Evolutionary conservation across 257 asterid species (phyloP), one percentile per base, ranked within the genome.

Genomic region (Coffea canephora): DNA sequence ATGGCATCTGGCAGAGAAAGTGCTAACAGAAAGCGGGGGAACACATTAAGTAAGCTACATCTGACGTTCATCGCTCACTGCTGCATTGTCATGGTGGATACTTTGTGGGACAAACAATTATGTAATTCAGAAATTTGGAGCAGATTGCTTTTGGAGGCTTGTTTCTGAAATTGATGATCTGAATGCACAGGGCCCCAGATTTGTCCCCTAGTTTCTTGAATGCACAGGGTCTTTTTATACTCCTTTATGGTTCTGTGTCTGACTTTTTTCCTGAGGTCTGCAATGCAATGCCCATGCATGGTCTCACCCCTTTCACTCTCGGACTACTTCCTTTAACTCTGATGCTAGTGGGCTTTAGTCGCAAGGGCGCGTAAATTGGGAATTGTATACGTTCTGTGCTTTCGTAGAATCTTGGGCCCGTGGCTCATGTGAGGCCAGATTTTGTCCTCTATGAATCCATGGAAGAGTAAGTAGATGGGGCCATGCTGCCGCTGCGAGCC

Each of bases 1-100:
- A 57, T 57, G n/a, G 66, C 75, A 46, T 74, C 79, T 69, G 61
- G 75, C 91, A 78, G 91, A 86, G 49, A 77, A 81, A 77, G 72
- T 81, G 84, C 86, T 31, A 18, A 86, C 80, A 68, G 87, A 84
- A 70, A 83, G 82, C 77, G 74, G 85, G 69, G 85, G 84, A 71
- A 80, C 83, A 77, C 78, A 84, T 27, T 68, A 36, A 16, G 43
- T 12, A 27, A 11, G 41, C 6, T 62, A 62, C 36, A 62, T 12
- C 19, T 25, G 8, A 27, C 18, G n/a, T 25, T 27, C 70, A 12
- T 27, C 31, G 4, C 14, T 3, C 69, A 11, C 11, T 27, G 36
- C 45, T 62, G n/a, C 3, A 1, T 23, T 23, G 68, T 62, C 68
- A 21, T 62, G 68, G 13, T 62, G 68, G 11, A 25, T 18, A 62